Conservation (phyloP, 2,329 filamentous ascomycete species). For the Davidsoniella neocaledoniae region DNA sequence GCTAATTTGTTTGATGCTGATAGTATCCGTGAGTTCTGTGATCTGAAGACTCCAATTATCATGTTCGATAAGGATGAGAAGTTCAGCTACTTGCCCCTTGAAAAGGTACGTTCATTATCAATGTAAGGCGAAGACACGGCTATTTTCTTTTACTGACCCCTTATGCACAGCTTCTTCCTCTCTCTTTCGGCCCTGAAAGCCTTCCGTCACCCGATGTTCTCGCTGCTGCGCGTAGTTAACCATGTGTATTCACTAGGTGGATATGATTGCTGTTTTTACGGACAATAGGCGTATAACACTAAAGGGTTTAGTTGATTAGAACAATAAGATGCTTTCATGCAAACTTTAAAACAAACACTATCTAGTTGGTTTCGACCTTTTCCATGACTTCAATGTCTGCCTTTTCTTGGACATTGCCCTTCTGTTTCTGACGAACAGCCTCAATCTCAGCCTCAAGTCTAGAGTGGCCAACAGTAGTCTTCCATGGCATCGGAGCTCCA, state of each 20-base stretch:
- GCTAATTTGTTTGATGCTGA: constrained; percentile 4
- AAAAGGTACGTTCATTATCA: constrained; percentile 33
- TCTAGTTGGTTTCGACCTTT: not conserved
- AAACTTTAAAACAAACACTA: not conserved
- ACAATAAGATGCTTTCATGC: not conserved
- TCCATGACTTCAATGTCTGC: not conserved
- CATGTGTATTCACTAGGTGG: too few species aligned
- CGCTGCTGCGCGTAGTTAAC: not conserved
- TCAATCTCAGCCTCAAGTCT: constrained; percentile 17
- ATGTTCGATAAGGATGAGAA: constrained; percentile 81
- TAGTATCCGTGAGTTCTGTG: constrained; percentile 62
- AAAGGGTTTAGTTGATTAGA: not conserved
- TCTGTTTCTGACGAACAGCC: constrained; percentile 14
- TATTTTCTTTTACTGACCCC: too few species aligned
- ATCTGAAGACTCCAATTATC: constrained; percentile 55
- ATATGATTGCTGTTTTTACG: not conserved
- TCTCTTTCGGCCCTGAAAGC: constrained; percentile 50
- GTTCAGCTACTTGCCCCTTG: constrained; percentile 52
- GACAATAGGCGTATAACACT: not conserved
- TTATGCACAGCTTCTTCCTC: constrained; percentile 38
- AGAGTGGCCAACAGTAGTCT: constrained; percentile 20
- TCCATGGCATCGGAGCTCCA: constrained; percentile 22
- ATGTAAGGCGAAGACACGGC: not conserved
- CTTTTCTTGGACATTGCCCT: constrained; percentile 7
- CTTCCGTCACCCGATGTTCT: constrained; percentile 23